phyloP scores from a whole-genome alignment of 108 stramenopile species.

The Pseudonitzschia multistriata region DNA sequence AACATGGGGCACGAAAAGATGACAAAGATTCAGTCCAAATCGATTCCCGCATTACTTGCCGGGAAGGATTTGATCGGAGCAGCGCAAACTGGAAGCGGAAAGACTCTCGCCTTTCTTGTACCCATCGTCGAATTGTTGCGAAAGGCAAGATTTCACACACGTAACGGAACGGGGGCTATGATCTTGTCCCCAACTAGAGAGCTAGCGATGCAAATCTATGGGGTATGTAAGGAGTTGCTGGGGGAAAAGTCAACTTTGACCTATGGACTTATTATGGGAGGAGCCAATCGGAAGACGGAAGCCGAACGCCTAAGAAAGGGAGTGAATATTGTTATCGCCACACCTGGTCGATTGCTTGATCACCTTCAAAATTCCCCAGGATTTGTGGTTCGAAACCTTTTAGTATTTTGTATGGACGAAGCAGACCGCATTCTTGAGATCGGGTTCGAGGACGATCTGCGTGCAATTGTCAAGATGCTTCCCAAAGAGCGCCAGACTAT shows the following conservation, averaged over 20 bases:
- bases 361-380: constrained; percentile 98
- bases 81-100: constrained; percentile 97
- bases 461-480: constrained; percentile 91
- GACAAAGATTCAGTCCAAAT: constrained; percentile 95
- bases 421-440: constrained; percentile 98
- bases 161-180: constrained; percentile 96
- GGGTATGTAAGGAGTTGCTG: constrained; percentile 94
- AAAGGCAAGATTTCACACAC: constrained; percentile 83
- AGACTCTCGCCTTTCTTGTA: constrained; percentile 96
- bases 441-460: constrained; percentile 99
- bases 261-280: constrained; percentile 97
- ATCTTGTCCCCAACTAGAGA: constrained; percentile 97
- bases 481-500: constrained; percentile 98
- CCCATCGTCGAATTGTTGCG: constrained; percentile 92
- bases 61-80: constrained; percentile 98
- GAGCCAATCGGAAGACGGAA: constrained; percentile 94
- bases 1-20: constrained; percentile 64
- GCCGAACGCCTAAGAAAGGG: constrained; percentile 95
- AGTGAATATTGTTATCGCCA: constrained; percentile 95
- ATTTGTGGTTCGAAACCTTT: constrained; percentile 86
- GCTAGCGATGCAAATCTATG: constrained; percentile 98
- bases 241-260: constrained; percentile 65
- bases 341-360: constrained; percentile 97
- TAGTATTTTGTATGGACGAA: constrained; percentile 97
- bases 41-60: constrained; percentile 90